phyloP scores from a whole-genome alignment of 805 yeast species.

The Nakazawaea holstii region DNA sequence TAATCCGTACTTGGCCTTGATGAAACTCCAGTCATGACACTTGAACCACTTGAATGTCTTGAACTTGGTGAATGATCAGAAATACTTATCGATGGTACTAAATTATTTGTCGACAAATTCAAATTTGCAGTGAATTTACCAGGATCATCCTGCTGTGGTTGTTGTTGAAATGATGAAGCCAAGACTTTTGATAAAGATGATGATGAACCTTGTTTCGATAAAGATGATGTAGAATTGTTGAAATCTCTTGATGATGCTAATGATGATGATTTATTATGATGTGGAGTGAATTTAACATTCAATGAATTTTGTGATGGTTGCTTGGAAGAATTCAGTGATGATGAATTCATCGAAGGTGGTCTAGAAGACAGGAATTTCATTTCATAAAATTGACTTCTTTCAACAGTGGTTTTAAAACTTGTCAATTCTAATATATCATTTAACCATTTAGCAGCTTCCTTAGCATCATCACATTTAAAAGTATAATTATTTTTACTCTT shows the following conservation, averaged over 20 bases:
- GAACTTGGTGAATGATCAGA: constrained; percentile 5
- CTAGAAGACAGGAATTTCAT: constrained; percentile 11
- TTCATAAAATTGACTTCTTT: constrained; percentile 44
- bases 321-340: constrained; percentile 2
- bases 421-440: constrained; percentile 49
- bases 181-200: neutral
- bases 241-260: neutral
- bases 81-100: constrained; percentile 8
- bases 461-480: constrained; percentile 38
- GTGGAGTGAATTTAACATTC: neutral
- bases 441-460: constrained; percentile 47
- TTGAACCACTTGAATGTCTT: constrained; percentile 7
- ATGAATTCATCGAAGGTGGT: neutral
- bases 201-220: constrained; percentile 1
- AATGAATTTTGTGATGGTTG: constrained; percentile 1
- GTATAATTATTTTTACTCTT: constrained; percentile 22
- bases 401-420: constrained; percentile 38
- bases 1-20: neutral
- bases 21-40: neutral
- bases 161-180: neutral
- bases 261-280: neutral
- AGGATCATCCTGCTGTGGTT: neutral
- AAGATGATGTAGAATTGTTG: neutral
- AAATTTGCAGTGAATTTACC: constrained; percentile 10
- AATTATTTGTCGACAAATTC: constrained; percentile 6